Evolutionary conservation across 257 asterid species (phyloP).

Genomic region (Petrea volubilis): DNA sequence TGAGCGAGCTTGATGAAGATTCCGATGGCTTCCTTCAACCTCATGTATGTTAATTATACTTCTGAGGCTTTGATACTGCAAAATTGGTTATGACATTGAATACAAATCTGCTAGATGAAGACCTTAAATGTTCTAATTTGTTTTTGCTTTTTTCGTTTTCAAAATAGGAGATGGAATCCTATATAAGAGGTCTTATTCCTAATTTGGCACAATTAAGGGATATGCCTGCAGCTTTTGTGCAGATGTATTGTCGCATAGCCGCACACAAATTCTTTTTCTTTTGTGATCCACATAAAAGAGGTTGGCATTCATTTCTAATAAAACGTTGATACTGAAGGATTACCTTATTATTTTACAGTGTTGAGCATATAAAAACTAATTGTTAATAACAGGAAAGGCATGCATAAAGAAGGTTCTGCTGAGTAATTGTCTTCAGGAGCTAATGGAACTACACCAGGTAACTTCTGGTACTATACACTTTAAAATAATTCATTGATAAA

Average conservation of each 20-base stretch:
- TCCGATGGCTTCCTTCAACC: constrained; percentile 99
- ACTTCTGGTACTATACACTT: constrained; percentile 14
- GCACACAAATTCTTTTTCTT: constrained; percentile 99
- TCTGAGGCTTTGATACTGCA: constrained; percentile 22
- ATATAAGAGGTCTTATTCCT: constrained; percentile 96
- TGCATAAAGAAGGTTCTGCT: constrained; percentile 97
- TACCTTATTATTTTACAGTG: constrained; percentile 10
- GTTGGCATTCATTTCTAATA: constrained; percentile 37
- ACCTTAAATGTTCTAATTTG: constrained; percentile 17
- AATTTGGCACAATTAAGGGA: constrained; percentile 93
- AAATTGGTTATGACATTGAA: neutral
- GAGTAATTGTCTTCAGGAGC: constrained; percentile 98
- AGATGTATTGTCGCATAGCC: constrained; percentile 98
- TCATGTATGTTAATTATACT: constrained; percentile 58
- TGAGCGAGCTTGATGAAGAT: constrained; percentile 99
- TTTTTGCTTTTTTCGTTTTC: neutral
- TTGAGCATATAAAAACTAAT: constrained; percentile 18
- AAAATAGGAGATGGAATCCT: constrained; percentile 91
- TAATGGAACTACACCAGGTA: constrained; percentile 99
- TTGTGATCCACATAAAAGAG: constrained; percentile 98
- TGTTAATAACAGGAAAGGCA: constrained; percentile 76
- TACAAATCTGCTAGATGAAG: constrained; percentile 2
- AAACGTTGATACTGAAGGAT: constrained; percentile 7
- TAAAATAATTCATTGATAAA: constrained; percentile 1
- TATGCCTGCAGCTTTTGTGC: constrained; percentile 93